phyloP scores from a whole-genome alignment of 805 yeast species.

The Metschnikowia noctiluminum region DNA sequence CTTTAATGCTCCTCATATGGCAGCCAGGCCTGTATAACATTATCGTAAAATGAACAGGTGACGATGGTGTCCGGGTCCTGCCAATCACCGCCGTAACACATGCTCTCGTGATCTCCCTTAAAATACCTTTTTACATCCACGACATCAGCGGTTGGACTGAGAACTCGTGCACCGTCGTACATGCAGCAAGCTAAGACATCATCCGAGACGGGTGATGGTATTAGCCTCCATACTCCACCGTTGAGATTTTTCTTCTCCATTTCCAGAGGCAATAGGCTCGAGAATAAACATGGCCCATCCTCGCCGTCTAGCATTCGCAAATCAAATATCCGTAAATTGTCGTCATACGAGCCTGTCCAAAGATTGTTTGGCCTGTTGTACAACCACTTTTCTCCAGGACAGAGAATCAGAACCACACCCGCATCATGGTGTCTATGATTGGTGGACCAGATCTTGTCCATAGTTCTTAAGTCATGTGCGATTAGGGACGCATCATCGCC shows the following conservation, averaged over 20 bases:
- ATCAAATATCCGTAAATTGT: constrained; percentile 66
- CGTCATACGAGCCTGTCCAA: constrained; percentile 94
- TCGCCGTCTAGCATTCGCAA: constrained; percentile 48
- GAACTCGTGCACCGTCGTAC: constrained; percentile 88
- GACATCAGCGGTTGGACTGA: constrained; percentile 26
- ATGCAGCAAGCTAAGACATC: constrained; percentile 80
- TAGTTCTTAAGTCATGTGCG: constrained; percentile 61
- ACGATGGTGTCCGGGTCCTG: constrained; percentile 46
- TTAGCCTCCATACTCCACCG: constrained; percentile 95
- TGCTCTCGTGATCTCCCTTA: constrained; percentile 77
- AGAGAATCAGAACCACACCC: constrained; percentile 81
- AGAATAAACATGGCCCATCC: constrained; percentile 32
- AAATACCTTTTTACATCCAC: constrained; percentile 40
- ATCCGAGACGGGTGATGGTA: constrained; percentile 52
- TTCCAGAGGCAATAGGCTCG: constrained; percentile 52
- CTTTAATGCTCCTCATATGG: constrained; percentile 13
- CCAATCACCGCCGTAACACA: constrained; percentile 98
- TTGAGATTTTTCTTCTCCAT: constrained; percentile 52
- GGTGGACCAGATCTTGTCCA: constrained; percentile 38
- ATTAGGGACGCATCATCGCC: constrained; percentile 83
- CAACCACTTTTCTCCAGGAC: constrained; percentile 43
- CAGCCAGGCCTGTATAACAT: constrained; percentile 74
- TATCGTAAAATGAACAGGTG: constrained; percentile 92
- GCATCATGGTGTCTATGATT: constrained; percentile 72
- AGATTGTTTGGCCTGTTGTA: constrained; percentile 42